Evolutionary conservation across 345 rosid species (phyloP).

Genomic region (Citrus australasica): DNA sequence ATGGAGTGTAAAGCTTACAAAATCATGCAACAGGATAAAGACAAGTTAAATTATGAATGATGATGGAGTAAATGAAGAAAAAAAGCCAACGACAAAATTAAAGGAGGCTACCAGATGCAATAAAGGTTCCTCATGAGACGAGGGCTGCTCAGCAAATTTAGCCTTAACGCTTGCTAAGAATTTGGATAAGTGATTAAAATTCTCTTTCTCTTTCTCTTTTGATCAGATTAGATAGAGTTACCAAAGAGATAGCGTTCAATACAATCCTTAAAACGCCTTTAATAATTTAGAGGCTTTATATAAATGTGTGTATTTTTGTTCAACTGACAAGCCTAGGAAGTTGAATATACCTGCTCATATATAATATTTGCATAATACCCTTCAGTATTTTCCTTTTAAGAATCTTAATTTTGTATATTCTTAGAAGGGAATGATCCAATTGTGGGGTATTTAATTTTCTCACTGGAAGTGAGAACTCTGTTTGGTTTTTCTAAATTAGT

Average conservation of each 20-base stretch:
- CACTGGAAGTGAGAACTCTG: neutral
- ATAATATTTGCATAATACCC: neutral
- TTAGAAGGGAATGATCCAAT: neutral
- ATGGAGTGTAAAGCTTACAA: neutral
- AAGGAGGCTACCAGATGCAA: slow-evolving; percentile 7
- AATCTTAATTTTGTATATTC: neutral
- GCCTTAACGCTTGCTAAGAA: slow-evolving; percentile 31
- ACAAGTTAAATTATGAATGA: slow-evolving; percentile 1
- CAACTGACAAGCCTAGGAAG: slow-evolving; percentile 12
- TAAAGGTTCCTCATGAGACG: slow-evolving; percentile 14
- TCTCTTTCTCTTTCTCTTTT: neutral
- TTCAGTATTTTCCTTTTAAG: slow-evolving; percentile 4
- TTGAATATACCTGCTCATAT: neutral
- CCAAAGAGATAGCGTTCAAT: slow-evolving; percentile 7
- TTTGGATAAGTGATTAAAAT: slow-evolving; percentile 8
- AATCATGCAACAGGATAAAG: neutral
- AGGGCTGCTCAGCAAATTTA: slow-evolving; percentile 25
- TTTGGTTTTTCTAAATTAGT: neutral
- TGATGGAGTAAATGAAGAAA: neutral
- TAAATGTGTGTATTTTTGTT: neutral
- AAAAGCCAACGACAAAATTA: slow-evolving; percentile 4
- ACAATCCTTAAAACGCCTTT: slow-evolving; percentile 5
- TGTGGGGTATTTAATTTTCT: neutral
- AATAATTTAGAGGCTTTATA: neutral
- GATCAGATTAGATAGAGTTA: neutral